A percentile compares a stretch with the other conserved stretches of the same genome.
phyloP scores from a whole-genome alignment of 2,329 filamentous ascomycete species.

The Neonectria coccinea region DNA sequence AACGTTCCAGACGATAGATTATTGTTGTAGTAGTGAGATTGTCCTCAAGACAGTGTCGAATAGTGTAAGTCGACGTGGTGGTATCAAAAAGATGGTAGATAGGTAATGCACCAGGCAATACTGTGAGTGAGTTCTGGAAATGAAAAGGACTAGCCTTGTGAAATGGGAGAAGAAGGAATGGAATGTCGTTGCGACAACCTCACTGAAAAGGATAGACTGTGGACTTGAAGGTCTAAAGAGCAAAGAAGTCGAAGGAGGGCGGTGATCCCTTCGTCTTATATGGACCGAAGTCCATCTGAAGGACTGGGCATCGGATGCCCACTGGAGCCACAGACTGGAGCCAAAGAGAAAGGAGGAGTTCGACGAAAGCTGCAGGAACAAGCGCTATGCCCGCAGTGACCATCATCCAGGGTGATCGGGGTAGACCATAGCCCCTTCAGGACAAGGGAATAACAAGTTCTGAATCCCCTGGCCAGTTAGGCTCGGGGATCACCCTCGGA shows the following conservation, averaged over 20 bases:
- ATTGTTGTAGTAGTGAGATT: conserved; percentile 38
- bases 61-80: conserved; percentile 32
- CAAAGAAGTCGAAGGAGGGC: conserved; percentile 25
- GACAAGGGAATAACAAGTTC: conserved; percentile 48
- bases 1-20: conserved; percentile 51
- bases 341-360: conserved; percentile 24
- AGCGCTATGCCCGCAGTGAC: conserved; percentile 16
- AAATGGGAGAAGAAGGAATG: conserved; percentile 44
- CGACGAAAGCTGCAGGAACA: conserved; percentile 38
- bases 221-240: conserved; percentile 45
- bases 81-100: conserved; percentile 41
- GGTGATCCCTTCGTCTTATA: conserved; percentile 41
- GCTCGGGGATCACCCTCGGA: conserved; percentile 30
- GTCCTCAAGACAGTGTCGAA: conserved; percentile 47
- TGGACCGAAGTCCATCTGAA: conserved; percentile 31
- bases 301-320: conserved; percentile 35
- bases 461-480: conserved; percentile 41
- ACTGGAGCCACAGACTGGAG: conserved; percentile 25
- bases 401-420: conserved; percentile 33
- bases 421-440: conserved; percentile 34
- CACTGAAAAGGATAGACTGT: conserved; percentile 44
- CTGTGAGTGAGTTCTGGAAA: conserved; percentile 36
- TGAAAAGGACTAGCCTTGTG: conserved; percentile 46
- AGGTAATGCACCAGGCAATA: conserved; percentile 46
- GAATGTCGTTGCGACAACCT: conserved; percentile 46